A percentile compares a stretch with the other conserved stretches of the same genome.
Evolutionary conservation across 139 green algal species (phyloP).

Genomic region (Micromonas pusilla): DNA sequence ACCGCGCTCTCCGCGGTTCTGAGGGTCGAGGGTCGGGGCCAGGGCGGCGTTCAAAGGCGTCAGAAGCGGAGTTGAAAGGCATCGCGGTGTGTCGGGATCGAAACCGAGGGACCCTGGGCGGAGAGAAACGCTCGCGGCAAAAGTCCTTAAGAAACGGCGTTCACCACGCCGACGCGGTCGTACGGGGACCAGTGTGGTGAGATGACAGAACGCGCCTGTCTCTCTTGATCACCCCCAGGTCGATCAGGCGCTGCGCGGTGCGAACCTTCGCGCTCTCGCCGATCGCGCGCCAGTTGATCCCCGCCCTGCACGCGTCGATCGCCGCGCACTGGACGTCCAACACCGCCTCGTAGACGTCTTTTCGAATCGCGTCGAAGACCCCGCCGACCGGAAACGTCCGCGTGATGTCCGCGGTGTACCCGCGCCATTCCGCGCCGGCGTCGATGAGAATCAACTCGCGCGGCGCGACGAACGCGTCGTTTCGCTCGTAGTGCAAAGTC

Average conservation of each 20-base stretch:
- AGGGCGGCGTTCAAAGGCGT: too few relatives aligned
- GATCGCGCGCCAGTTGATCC: neutral
- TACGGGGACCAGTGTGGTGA: too few relatives aligned
- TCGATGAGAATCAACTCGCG: constrained; percentile 46
- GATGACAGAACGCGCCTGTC: too few relatives aligned
- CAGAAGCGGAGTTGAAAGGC: too few relatives aligned
- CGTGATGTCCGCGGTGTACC: constrained; percentile 54
- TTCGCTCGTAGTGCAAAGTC: constrained; percentile 43
- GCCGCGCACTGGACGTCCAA: constrained; percentile 34
- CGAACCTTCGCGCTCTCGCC: neutral
- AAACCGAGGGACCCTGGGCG: too few relatives aligned
- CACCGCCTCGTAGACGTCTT: constrained; percentile 43
- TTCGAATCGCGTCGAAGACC: constrained; percentile 30
- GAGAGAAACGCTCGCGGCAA: too few relatives aligned
- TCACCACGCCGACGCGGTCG: too few relatives aligned
- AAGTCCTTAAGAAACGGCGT: too few relatives aligned
- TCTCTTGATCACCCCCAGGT: neutral
- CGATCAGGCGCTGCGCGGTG: neutral
- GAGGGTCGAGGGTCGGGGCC: too few relatives aligned
- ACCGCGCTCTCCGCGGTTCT: neutral
- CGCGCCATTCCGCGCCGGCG: constrained; percentile 40
- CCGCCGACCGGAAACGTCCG: constrained; percentile 42
- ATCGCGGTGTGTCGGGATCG: too few relatives aligned
- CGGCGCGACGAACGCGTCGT: constrained; percentile 1
- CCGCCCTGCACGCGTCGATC: constrained; percentile 11